Evolutionary conservation across 352 stramenopile species (phyloP).

Genomic region (Phytophthora tubulina): DNA sequence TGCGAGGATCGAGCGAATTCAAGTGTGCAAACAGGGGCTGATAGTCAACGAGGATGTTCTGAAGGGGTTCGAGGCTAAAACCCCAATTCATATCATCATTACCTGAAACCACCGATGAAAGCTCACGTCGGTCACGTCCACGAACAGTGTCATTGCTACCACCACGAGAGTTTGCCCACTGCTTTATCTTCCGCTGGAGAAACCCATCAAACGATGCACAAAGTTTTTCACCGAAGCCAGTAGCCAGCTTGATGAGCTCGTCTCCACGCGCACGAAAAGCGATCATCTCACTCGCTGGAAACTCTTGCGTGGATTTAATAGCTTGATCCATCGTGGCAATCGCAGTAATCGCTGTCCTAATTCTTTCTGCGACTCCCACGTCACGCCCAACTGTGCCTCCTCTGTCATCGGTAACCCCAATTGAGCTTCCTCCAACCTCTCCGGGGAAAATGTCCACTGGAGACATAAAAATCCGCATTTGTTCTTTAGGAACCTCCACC

Average conservation of each 20-base stretch:
- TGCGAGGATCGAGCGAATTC: slow-evolving; percentile 53
- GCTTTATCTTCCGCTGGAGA: slow-evolving; percentile 58
- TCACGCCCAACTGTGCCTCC: slow-evolving; percentile 12
- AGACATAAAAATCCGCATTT: slow-evolving; percentile 64
- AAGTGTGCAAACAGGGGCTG: slow-evolving; percentile 53
- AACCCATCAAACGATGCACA: slow-evolving; percentile 60
- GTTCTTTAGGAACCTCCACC: slow-evolving; percentile 67
- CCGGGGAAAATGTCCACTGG: slow-evolving; percentile 60
- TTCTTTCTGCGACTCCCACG: slow-evolving; percentile 40
- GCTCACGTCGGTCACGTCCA: slow-evolving; percentile 45
- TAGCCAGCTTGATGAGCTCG: slow-evolving; percentile 57
- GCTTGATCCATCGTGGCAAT: slow-evolving; percentile 59
- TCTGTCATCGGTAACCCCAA: slow-evolving; percentile 11
- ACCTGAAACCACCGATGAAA: slow-evolving; percentile 27
- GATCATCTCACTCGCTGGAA: slow-evolving; percentile 72
- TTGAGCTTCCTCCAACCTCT: slow-evolving; percentile 34
- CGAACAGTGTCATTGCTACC: slow-evolving; percentile 14
- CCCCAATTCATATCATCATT: slow-evolving; percentile 71
- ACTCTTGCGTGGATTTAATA: slow-evolving; percentile 65
- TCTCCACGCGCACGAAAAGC: slow-evolving; percentile 67
- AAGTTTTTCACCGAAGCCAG: slow-evolving; percentile 68
- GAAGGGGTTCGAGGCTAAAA: slow-evolving; percentile 71
- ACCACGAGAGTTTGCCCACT: slow-evolving; percentile 23
- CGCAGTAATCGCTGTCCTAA: slow-evolving; percentile 52
- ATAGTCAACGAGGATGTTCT: slow-evolving; percentile 56